These are phyloP conservation scores for Tephrocybe rancida DNA, from an alignment of 768 basidiomycete species.

Conservation along the genomic window DNA sequence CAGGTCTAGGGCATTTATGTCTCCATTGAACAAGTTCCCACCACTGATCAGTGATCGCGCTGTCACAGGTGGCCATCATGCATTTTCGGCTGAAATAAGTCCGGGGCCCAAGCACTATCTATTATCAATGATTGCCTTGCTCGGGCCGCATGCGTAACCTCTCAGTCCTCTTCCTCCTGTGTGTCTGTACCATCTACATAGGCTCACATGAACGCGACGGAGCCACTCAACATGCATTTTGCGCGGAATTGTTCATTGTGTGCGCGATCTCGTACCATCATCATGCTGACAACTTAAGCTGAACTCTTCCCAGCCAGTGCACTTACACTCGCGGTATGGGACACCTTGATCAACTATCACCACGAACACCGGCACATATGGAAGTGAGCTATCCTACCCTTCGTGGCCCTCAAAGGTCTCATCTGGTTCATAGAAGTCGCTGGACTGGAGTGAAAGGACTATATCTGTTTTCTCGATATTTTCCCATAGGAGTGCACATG, in stretches of 20 bases:
- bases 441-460: constrained; percentile 10
- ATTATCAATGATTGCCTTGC: too few species aligned
- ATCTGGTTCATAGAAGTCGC: not conserved
- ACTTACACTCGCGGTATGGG: constrained; percentile 10
- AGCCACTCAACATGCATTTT: not conserved
- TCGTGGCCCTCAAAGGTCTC: not conserved
- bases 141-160: too few species aligned
- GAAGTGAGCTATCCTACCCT: constrained; percentile 5
- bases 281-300: not conserved
- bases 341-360: constrained; percentile 4
- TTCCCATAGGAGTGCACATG: constrained; percentile 6
- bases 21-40: too few species aligned
- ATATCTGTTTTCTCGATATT: constrained; percentile 17
- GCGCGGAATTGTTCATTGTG: constrained; percentile 9
- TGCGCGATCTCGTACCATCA: not conserved
- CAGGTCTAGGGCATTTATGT: too few species aligned
- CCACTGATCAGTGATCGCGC: too few species aligned
- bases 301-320: constrained; percentile 7
- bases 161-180: too few species aligned
- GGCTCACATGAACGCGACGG: not conserved
- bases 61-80: too few species aligned
- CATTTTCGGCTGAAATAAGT: too few species aligned
- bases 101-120: too few species aligned
- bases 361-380: constrained; percentile 14
- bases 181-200: too few species aligned